phyloP scores from a whole-genome alignment of 2,329 filamentous ascomycete species.

The Colletotrichum abscissum region DNA sequence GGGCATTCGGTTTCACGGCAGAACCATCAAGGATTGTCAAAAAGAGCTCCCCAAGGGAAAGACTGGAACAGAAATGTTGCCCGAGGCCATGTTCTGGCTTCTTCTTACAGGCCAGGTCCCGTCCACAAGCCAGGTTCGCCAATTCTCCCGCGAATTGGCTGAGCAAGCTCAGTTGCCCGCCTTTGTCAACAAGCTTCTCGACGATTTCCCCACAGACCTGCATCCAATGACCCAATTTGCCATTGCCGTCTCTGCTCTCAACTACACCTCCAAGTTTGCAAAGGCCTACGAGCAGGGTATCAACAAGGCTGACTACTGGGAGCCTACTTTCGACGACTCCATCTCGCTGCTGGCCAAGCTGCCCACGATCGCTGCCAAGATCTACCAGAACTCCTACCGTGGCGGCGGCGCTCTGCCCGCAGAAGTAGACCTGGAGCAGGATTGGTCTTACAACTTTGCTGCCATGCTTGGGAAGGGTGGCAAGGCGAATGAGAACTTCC shows the following conservation, averaged over 20 bases:
- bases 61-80: constrained; percentile 94
- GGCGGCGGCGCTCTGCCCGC: constrained; percentile 79
- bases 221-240: constrained; percentile 99
- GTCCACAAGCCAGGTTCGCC: constrained; percentile 82
- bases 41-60: constrained; percentile 92
- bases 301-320: constrained; percentile 98
- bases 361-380: constrained; percentile 95
- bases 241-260: constrained; percentile 94
- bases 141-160: constrained; percentile 86
- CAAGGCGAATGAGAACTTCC: constrained; percentile 90
- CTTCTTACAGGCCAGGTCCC: constrained; percentile 94
- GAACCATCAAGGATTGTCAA: constrained; percentile 98
- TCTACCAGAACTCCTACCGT: constrained; percentile 92
- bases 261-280: constrained; percentile 93
- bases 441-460: constrained; percentile 99
- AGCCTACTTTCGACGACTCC: constrained; percentile 95
- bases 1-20: constrained; percentile 97
- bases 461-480: constrained; percentile 93
- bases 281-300: constrained; percentile 91
- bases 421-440: constrained; percentile 83
- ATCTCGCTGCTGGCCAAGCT: constrained; percentile 96
- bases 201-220: constrained; percentile 87
- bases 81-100: constrained; percentile 99
- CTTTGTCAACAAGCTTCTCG: constrained; percentile 89
- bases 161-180: constrained; percentile 85